Evolutionary conservation across 2,329 filamentous ascomycete species (phyloP), one percentile per base, ranked within the genome.

Genomic region (Cladophialophora exuberans): DNA sequence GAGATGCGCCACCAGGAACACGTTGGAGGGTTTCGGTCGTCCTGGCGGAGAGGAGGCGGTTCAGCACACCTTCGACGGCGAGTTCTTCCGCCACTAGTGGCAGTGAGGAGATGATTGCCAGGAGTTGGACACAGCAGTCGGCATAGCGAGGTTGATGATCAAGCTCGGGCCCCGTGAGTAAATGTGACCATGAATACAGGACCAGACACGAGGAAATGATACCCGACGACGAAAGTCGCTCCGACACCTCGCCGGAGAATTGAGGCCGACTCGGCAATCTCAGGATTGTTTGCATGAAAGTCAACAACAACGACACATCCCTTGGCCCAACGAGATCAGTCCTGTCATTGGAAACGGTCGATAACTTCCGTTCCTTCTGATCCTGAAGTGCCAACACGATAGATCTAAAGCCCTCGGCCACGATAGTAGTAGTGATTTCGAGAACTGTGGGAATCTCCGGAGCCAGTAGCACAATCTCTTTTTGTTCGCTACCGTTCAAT

Each of bases 181-280:
- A 85, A 70, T 97, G 91, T 3, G 93, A 84, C 94, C 94, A 99
- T 0, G 91, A 96, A 72, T 93, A 97, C 4, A 99, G 80, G 28
- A 89, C 90, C 4, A 87, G 86, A 0, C 91, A 92, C 57, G 91
- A 88, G 65, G 93, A 88, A 41, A 90, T 81, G 1, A 87, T 86
- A 60, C 88, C 85, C 52, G 79, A 79, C 57, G 82, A 79, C n/a
- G 79, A 73, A 51, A 87, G 76, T 67, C 91, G 85, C 42, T 83
- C 83, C 1, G 90, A 79, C 31, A 93, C 82, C 63, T 90, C 86
- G 11, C 82, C 79, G 59, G 88, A 84, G 44, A 85, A 83, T 61
- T 88, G 82, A 51, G 88, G 84, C 56, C 90, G 86, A 43, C 87
- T 86, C 0, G 90, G 89, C 25, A 96, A 82, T 59, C 85, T 84